Evolutionary conservation across 2,329 filamentous ascomycete genomes (phyloP), one percentile per base, ranked within the genome.

Genomic region (Aspergillus pseudonomiae): DNA sequence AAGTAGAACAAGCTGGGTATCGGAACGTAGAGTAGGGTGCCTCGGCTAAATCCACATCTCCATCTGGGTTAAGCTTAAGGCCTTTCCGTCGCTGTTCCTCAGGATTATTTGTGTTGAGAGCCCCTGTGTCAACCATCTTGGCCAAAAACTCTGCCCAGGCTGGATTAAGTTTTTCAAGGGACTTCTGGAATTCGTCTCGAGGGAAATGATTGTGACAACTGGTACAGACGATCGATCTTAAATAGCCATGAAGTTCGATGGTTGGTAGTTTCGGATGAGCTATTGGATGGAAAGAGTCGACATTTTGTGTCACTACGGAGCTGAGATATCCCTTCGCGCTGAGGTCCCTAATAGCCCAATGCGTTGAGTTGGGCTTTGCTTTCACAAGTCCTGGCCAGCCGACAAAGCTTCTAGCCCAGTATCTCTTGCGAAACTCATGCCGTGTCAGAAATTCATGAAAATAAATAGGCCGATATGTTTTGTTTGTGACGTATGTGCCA

Each of bases 341-440:
- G 41, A 98, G 81, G 67, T 90, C 85, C 59, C 86, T 84, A 62
- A 98, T 86, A 2, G 94, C 93, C 74, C 86, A 84, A 79, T 99
- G 95, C 2, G 89, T 89, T 3, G 82, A 80, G 74, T 98, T 98
- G 14, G 94, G 94, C 63, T 81, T 82, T n/a, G 93, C 92, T 65
- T 88, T 89, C 73, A 91, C 82, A 68, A 98, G 81, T 52, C 88
- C 93, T 4, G 92, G 89, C 94, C 94, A 98, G 43, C 95, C 95
- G 24, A 99, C 81, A 77, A 96, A 99, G 74, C 92, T 96, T 56
- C 95, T 83, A 0, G 95, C 94, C 95, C 95, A 99, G 77, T 99
- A 99, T 65, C 95, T 84, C 78, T 97, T 95, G 68, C 95, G 84
- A 14, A 91, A 89, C 76, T 94, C 92, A 78, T 98, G 94, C 67